Evolutionary conservation across 176 grass and related monocot species (phyloP).

Genomic region (Alloteropsis semialata): DNA sequence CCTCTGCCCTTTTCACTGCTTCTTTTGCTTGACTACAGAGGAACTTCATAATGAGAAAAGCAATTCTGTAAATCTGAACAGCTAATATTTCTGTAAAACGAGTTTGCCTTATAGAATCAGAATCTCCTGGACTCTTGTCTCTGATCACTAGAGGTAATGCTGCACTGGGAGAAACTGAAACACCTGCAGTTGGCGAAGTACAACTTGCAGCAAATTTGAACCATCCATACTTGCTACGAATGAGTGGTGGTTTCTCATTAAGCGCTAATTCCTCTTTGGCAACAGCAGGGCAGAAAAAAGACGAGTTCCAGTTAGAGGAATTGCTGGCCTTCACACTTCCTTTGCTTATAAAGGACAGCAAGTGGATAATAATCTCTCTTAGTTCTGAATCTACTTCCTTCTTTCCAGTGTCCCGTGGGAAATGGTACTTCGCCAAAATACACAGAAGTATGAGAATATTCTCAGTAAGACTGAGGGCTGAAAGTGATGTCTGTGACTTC

Average conservation of each 20-base stretch:
- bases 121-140: slow-evolving; percentile 37
- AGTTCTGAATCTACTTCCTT: slow-evolving; percentile 73
- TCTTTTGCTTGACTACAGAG: slow-evolving; percentile 79
- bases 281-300: slow-evolving; percentile 56
- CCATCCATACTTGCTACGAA: slow-evolving; percentile 78
- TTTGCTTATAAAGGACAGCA: slow-evolving; percentile 91
- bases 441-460: slow-evolving; percentile 74
- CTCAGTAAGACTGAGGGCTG: slow-evolving; percentile 66
- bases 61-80: slow-evolving; percentile 74
- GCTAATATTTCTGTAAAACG: slow-evolving; percentile 69
- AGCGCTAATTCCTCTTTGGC: slow-evolving; percentile 64
- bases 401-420: slow-evolving; percentile 42
- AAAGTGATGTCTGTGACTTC: slow-evolving; percentile 61
- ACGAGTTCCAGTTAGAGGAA: slow-evolving; percentile 30
- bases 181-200: slow-evolving; percentile 20
- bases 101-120: slow-evolving; percentile 46
- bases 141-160: slow-evolving; percentile 26
- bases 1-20: slow-evolving; percentile 72
- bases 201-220: slow-evolving; percentile 46
- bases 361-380: slow-evolving; percentile 74
- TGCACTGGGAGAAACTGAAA: slow-evolving; percentile 28
- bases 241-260: slow-evolving; percentile 48
- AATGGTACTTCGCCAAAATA: slow-evolving; percentile 64
- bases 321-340: slow-evolving; percentile 41
- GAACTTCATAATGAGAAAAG: slow-evolving; percentile 89